Evolutionary conservation across 495 filamentous ascomycete genomes (phyloP).

Genomic region (Neurospora sp.): DNA sequence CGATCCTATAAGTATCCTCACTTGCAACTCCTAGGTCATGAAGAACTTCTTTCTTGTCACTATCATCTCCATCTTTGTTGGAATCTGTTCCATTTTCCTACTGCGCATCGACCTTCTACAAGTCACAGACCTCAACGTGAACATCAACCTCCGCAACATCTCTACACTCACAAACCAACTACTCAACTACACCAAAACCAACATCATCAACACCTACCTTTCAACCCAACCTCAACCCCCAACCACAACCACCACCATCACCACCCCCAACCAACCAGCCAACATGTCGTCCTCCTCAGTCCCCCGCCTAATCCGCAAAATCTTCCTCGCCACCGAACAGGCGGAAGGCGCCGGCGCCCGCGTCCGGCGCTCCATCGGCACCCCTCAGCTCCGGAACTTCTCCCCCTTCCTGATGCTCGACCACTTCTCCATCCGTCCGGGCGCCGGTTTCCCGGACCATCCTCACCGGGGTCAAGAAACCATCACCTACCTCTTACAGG

Average conservation of each 20-base stretch:
- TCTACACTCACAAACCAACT: slow-evolving; percentile 3
- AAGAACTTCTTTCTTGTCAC: slow-evolving; percentile 24
- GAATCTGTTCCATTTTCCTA: slow-evolving; percentile 26
- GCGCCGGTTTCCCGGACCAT: slow-evolving; percentile 49
- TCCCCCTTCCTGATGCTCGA: slow-evolving; percentile 96
- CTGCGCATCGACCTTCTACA: slow-evolving; percentile 21
- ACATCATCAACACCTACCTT: neutral
- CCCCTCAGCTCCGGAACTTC: slow-evolving; percentile 72
- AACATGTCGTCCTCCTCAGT: slow-evolving; percentile 52
- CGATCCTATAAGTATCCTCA: slow-evolving; percentile 6
- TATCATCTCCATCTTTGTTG: slow-evolving; percentile 27
- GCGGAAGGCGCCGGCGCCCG: slow-evolving; percentile 82
- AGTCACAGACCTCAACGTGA: slow-evolving; percentile 11
- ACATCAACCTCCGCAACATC: slow-evolving; percentile 9
- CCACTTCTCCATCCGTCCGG: slow-evolving; percentile 72
- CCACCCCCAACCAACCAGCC: slow-evolving; percentile 1
- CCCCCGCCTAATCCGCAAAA: slow-evolving; percentile 66
- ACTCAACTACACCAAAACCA: neutral
- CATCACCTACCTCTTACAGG: slow-evolving; percentile 81
- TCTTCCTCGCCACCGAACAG: slow-evolving; percentile 78
- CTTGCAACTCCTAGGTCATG: slow-evolving; percentile 1
- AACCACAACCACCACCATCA: no score
- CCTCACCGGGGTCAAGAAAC: slow-evolving; percentile 53
- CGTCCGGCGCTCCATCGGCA: slow-evolving; percentile 84
- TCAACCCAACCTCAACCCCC: neutral